Percentiles rank a stretch among this genome's conserved stretches.
phyloP scores from a whole-genome alignment of 1,284 basidiomycete species.

The Macrocystidia cucumis region DNA sequence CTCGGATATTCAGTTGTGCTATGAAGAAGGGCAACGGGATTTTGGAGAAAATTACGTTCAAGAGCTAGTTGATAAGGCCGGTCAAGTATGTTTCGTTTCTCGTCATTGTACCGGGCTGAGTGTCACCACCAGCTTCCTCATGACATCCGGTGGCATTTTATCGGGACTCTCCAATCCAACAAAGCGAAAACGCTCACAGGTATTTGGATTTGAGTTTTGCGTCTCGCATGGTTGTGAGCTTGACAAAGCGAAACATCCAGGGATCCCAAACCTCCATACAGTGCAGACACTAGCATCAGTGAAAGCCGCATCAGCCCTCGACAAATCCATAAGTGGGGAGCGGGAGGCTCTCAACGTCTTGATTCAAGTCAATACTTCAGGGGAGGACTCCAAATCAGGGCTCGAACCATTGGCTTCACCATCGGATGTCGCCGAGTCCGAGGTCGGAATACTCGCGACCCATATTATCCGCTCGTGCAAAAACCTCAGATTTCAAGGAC shows the following conservation, averaged over 20 bases:
- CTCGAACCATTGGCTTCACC: slow-evolving; percentile 48
- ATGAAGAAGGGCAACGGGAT: slow-evolving; percentile 75
- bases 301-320: slow-evolving; percentile 81
- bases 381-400: slow-evolving; percentile 87
- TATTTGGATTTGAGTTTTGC: slow-evolving; percentile 26
- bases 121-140: slow-evolving; percentile 54
- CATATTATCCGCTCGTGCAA: slow-evolving; percentile 74
- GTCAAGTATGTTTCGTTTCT: slow-evolving; percentile 25
- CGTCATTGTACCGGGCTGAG: slow-evolving; percentile 6
- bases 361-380: slow-evolving; percentile 93
- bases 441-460: slow-evolving; percentile 61
- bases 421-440: slow-evolving; percentile 27
- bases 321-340: slow-evolving; percentile 61
- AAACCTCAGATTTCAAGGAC: slow-evolving; percentile 67
- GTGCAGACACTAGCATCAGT: slow-evolving; percentile 88
- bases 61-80: slow-evolving; percentile 88
- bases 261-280: slow-evolving; percentile 82
- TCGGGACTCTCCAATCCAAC: slow-evolving; percentile 92
- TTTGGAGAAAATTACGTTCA: slow-evolving; percentile 99
- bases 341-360: slow-evolving; percentile 64
- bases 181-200: slow-evolving; percentile 90
- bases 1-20: slow-evolving; percentile 80
- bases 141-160: slow-evolving; percentile 95
- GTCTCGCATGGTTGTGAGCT: slow-evolving; percentile 3
- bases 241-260: slow-evolving; percentile 32